A percentile compares a stretch with the other conserved stretches of the same genome.
Evolutionary conservation across 345 rosid genomes (phyloP).

Genomic region (Murraya koenigii): DNA sequence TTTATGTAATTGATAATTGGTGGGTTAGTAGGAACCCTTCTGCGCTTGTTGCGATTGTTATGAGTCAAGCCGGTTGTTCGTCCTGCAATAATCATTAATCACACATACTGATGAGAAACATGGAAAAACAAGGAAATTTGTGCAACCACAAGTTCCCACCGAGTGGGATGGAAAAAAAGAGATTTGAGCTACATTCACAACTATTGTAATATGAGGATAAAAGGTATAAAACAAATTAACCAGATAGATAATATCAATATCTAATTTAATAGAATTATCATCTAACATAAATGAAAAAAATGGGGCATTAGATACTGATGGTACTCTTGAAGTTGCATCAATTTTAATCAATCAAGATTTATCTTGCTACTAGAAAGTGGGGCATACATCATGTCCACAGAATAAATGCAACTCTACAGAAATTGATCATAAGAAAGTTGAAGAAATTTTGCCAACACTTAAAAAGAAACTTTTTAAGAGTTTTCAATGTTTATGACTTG

Average conservation of each 20-base stretch:
- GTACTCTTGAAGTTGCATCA: neutral
- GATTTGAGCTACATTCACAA: constrained; percentile 3
- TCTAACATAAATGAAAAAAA: neutral
- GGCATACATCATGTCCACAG: neutral
- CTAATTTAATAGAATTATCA: neutral
- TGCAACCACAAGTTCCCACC: neutral
- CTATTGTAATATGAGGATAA: neutral
- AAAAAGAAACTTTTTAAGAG: neutral
- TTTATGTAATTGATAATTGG: constrained; percentile 40
- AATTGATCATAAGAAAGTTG: neutral
- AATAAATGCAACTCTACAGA: neutral
- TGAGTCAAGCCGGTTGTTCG: constrained; percentile 25
- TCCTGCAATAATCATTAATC: constrained; percentile 21
- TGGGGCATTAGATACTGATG: neutral
- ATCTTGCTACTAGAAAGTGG: neutral
- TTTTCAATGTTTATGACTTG: neutral
- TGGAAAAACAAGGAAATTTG: neutral
- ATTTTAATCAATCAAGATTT: neutral
- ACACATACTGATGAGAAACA: neutral
- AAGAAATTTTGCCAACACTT: neutral
- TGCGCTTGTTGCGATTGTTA: constrained; percentile 37
- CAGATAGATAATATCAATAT: neutral
- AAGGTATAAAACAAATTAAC: neutral
- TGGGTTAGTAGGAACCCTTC: constrained; percentile 34
- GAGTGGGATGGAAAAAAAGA: neutral